Evolutionary conservation across 169 alveolate species (phyloP).

Genomic region (Cryptosporidium xiaoi): DNA sequence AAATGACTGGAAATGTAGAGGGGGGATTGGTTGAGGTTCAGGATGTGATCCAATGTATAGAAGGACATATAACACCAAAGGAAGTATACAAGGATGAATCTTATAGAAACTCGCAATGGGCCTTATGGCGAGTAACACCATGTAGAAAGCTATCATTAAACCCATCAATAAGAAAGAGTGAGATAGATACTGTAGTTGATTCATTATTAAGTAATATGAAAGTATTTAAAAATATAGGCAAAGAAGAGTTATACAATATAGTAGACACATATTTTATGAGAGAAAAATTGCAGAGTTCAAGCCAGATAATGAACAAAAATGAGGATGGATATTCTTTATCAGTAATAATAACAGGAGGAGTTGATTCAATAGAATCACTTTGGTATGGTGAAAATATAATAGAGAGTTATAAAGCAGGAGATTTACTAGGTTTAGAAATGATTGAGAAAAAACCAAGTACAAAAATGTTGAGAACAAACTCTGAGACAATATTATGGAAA

Average conservation of each 20-base stretch:
- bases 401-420: conserved; percentile 22
- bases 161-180: conserved; percentile 23
- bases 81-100: conserved; percentile 36
- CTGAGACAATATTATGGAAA: conserved; percentile 51
- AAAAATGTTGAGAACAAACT: conserved; percentile 26
- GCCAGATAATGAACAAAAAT: conserved; percentile 10
- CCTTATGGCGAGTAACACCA: conserved; percentile 49
- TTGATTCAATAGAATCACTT: conserved; percentile 41
- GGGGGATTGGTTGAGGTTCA: conserved; percentile 53
- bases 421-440: conserved; percentile 27
- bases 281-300: conserved; percentile 42
- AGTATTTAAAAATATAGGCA: conserved; percentile 22
- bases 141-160: conserved; percentile 25
- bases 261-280: conserved; percentile 50
- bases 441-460: conserved; percentile 7
- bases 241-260: conserved; percentile 13
- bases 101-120: conserved; percentile 62
- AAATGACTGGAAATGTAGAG: conserved; percentile 14
- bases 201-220: conserved; percentile 10
- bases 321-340: conserved; percentile 33
- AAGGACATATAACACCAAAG: conserved; percentile 53
- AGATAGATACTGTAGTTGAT: conserved; percentile 16
- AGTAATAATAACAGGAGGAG: conserved; percentile 41
- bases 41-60: conserved; percentile 55
- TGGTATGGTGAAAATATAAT: conserved; percentile 66